Base-by-base conservation (phyloP, 164 flowering plant genomes). In the Stephania yunnanensis region DNA sequence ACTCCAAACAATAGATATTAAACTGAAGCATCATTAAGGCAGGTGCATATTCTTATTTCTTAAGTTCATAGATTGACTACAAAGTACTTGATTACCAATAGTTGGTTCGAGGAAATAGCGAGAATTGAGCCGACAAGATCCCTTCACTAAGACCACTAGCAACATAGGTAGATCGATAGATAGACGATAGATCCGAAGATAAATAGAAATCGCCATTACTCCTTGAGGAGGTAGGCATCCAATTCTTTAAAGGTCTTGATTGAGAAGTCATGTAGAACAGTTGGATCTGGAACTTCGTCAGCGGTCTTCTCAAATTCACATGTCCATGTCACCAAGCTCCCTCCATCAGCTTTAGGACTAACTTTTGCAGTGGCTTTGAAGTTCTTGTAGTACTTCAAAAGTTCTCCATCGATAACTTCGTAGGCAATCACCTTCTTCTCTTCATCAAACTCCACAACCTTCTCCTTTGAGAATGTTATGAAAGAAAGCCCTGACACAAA, bases 271-370 rank as follows among this genome's bases (percentile, higher is more conserved):
- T 67, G 69, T 20, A 78, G 30, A 11, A 83, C 46, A 12, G 46
- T 66, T 25, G 85, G 85, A n/a, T 83, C 85, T 48, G 83, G 83
- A 64, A 76, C 81, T 55, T 83, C 83, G 6, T 71, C 83, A 17
- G 65, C 76, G 45, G 78, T 81, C 72, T 80, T 83, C 58, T 80
- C 83, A 74, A 19, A 83, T 29, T 83, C 83, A 48, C 70, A n/a
- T 45, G 46, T 36, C 81, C 81, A 83, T 71, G 73, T 80, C 65
- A 64, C 82, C 66, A 71, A 22, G 71, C 74, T 73, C n/a, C 78
- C 83, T 10, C 78, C 83, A 29, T 78, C 81, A 11, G 74, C 83
- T 70, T 76, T 78, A 50, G 81, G 70, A 20, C 19, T n/a, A 8
- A 80, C 76, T 25, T 74, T 74, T 42, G 80, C 20, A 64, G 12